phyloP scores from a whole-genome alignment of 2,329 filamentous ascomycete genomes.

The Leptoxyphium fumago region DNA sequence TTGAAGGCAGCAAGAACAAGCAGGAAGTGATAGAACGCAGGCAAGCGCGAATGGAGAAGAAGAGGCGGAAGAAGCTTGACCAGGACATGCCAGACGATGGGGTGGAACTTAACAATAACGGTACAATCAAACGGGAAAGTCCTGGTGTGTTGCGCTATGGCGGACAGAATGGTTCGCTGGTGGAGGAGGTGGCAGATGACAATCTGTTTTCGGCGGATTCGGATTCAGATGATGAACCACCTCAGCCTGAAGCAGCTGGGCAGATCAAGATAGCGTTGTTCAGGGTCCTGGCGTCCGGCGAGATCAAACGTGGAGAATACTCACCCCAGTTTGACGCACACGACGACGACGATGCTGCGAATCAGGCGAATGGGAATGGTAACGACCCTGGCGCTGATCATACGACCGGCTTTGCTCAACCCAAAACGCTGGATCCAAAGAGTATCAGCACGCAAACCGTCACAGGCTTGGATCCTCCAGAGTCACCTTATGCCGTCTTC shows the following conservation, averaged over 20 bases:
- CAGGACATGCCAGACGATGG: not conserved
- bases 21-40: constrained; percentile 65
- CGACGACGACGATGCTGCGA: constrained; percentile 65
- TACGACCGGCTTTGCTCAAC: constrained; percentile 94
- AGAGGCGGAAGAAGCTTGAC: constrained; percentile 11
- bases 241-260: constrained; percentile 76
- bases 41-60: constrained; percentile 49
- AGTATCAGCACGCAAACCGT: constrained; percentile 98
- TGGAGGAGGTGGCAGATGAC: constrained; percentile 55
- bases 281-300: constrained; percentile 82
- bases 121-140: constrained; percentile 16
- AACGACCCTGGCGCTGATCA: constrained; percentile 82
- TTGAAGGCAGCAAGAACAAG: constrained; percentile 69
- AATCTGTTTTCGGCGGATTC: constrained; percentile 50
- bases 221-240: constrained; percentile 65
- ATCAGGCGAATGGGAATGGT: constrained; percentile 42
- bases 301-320: constrained; percentile 96
- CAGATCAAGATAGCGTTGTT: constrained; percentile 98
- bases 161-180: constrained; percentile 55
- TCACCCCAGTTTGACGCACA: constrained; percentile 95
- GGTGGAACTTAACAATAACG: constrained; percentile 25
- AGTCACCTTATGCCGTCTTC: constrained; percentile 91
- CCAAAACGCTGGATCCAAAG: constrained; percentile 89
- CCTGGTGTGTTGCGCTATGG: constrained; percentile 65
- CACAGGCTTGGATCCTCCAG: constrained; percentile 91